These are phyloP conservation scores for Suillus subluteus DNA, from an alignment of 768 basidiomycete genomes.

Conservation along the genomic window DNA sequence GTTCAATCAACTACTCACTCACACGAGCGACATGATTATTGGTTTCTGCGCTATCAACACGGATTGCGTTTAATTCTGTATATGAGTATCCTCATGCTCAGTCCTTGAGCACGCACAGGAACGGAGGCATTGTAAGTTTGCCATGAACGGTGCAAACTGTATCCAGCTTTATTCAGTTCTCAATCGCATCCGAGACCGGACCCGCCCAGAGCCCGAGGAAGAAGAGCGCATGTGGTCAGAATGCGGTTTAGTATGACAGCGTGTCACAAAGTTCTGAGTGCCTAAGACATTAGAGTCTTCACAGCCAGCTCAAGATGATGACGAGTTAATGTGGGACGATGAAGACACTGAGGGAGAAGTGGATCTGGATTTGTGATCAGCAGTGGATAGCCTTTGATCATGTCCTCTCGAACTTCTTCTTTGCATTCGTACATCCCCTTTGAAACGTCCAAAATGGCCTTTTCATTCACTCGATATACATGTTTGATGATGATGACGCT, in stretches of 20 bases:
- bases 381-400: not conserved
- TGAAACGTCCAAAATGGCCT: too few relatives aligned
- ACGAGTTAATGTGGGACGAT: too few relatives aligned
- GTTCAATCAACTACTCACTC: too few relatives aligned
- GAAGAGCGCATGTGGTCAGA: slow-evolving; percentile 29
- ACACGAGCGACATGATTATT: too few relatives aligned
- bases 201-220: slow-evolving; percentile 31
- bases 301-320: slow-evolving; percentile 14
- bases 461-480: too few relatives aligned
- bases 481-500: too few relatives aligned
- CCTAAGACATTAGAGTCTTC: slow-evolving; percentile 26
- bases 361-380: too few relatives aligned
- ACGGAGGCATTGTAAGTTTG: slow-evolving; percentile 79
- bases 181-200: slow-evolving; percentile 55
- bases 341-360: slow-evolving; percentile 25
- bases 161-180: slow-evolving; percentile 76
- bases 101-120: slow-evolving; percentile 57
- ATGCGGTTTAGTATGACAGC: slow-evolving; percentile 15
- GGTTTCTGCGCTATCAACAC: too few relatives aligned
- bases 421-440: too few relatives aligned
- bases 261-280: slow-evolving; percentile 20
- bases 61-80: too few relatives aligned
- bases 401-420: too few relatives aligned
- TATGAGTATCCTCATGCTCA: slow-evolving; percentile 10
- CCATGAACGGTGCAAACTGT: slow-evolving; percentile 78